phyloP scores from a whole-genome alignment of 441 rosid species.

The Biscutella laevigata region DNA sequence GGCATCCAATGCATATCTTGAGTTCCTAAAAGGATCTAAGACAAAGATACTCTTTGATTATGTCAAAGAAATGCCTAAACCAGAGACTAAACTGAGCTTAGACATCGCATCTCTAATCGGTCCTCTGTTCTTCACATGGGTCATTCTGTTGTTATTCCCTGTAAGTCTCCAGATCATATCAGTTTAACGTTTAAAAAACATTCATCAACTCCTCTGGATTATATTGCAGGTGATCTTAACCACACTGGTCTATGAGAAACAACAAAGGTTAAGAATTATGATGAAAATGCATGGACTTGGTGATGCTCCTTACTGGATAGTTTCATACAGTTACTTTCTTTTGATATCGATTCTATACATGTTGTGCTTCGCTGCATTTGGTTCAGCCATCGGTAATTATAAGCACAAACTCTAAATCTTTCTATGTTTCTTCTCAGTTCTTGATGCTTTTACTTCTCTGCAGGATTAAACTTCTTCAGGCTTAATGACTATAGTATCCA shows the following conservation, averaged over 20 bases:
- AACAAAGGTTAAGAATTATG: constrained; percentile 81
- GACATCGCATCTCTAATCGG: constrained; percentile 80
- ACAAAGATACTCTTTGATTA: constrained; percentile 62
- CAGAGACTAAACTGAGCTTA: constrained; percentile 33
- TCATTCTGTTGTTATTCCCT: constrained; percentile 74
- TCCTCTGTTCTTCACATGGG: constrained; percentile 90
- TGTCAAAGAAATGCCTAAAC: constrained; percentile 82
- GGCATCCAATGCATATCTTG: constrained; percentile 84
- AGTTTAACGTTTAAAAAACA: background rate
- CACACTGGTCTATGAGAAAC: constrained; percentile 75
- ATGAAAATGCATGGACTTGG: constrained; percentile 99
- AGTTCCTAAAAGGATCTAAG: constrained; percentile 47
- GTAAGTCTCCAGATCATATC: constrained; percentile 41
- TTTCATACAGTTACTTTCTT: constrained; percentile 76
- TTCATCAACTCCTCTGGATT: constrained; percentile 1
- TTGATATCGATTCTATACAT: constrained; percentile 57
- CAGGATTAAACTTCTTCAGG: constrained; percentile 82
- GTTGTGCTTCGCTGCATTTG: constrained; percentile 67
- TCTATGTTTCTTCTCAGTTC: constrained; percentile 18
- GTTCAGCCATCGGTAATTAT: constrained; percentile 64
- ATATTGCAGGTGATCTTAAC: constrained; percentile 56
- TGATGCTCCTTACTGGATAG: constrained; percentile 88
- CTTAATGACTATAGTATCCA: constrained; percentile 80
- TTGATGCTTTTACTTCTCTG: constrained; percentile 20
- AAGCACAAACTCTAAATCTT: background rate